Percentiles rank a stretch among this genome's conserved stretches.
Evolutionary conservation across 2,329 filamentous ascomycete genomes (phyloP).

Genomic region (Neonectria sp.): DNA sequence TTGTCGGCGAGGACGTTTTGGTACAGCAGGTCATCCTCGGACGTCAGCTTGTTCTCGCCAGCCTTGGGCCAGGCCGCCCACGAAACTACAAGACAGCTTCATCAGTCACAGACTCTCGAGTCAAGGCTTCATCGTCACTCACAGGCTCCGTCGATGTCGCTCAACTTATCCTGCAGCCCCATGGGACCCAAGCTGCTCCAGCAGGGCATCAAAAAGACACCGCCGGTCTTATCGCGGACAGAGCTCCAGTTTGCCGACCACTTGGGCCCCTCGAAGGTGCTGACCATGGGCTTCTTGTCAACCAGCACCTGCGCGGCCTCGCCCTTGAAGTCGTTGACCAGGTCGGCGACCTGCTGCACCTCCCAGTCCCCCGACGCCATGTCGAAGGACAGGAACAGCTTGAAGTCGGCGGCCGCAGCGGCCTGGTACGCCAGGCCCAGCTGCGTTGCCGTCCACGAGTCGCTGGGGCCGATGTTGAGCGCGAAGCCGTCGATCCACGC

Average conservation of each 20-base stretch:
- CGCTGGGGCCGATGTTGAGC: conserved; percentile 56
- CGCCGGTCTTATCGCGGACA: conserved; percentile 54
- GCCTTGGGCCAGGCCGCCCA: conserved; percentile 59
- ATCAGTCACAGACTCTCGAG: conserved; percentile 17
- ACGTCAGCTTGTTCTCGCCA: conserved; percentile 51
- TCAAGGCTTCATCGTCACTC: conserved; percentile 17
- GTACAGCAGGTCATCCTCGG: conserved; percentile 53
- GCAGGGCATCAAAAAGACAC: conserved; percentile 62
- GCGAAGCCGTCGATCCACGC: conserved; percentile 60
- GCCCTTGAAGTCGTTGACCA: conserved; percentile 45
- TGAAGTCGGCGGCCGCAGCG: conserved; percentile 45
- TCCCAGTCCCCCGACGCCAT: conserved; percentile 52
- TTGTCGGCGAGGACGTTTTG: conserved; percentile 52
- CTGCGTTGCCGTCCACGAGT: conserved; percentile 52
- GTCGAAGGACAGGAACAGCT: conserved; percentile 61
- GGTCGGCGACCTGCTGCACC: conserved; percentile 41
- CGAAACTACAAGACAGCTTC: conserved; percentile 44
- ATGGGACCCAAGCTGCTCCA: conserved; percentile 54
- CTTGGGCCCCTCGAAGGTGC: conserved; percentile 65
- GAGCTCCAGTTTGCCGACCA: conserved; percentile 60
- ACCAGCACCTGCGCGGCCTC: conserved; percentile 48
- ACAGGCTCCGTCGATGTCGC: conserved; percentile 43
- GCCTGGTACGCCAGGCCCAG: conserved; percentile 49
- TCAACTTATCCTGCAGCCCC: conserved; percentile 40
- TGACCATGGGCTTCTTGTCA: conserved; percentile 59